phyloP scores from a whole-genome alignment of 2,329 filamentous ascomycete genomes.

The Drechslera avenae region DNA sequence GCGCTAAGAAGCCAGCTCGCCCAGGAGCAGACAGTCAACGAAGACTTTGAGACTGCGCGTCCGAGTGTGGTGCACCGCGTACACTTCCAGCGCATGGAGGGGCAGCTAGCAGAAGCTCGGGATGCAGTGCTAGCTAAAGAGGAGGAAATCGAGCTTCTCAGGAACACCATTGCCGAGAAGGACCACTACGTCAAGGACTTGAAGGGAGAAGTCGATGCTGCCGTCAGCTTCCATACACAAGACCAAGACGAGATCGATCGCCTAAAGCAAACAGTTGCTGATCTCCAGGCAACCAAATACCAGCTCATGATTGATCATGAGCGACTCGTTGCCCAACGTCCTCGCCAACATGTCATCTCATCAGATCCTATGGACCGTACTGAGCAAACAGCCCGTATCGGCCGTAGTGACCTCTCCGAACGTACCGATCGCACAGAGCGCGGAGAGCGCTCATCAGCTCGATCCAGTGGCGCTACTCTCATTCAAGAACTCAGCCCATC shows the following conservation, averaged over 20 bases:
- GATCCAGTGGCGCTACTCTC: conserved; percentile 42
- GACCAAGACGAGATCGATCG: conserved; percentile 36
- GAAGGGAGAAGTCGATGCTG: conserved; percentile 25
- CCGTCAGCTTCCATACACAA: conserved; percentile 19
- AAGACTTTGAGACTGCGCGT: conserved; percentile 38
- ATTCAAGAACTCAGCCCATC: conserved; percentile 30
- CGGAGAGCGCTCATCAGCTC: conserved; percentile 15
- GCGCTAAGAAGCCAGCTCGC: conserved; percentile 31
- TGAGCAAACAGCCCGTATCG: too few species aligned
- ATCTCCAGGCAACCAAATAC: conserved; percentile 36
- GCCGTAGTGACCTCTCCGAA: too few species aligned
- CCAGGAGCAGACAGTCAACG: conserved; percentile 34
- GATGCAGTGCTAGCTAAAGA: conserved; percentile 27
- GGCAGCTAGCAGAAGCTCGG: conserved; percentile 34
- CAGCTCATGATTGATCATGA: conserved; percentile 44
- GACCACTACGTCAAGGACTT: conserved; percentile 26
- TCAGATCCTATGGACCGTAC: conserved; percentile 29
- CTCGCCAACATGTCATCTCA: conserved; percentile 26
- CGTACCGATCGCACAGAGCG: too few species aligned
- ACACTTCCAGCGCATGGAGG: conserved; percentile 43
- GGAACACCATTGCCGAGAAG: conserved; percentile 21
- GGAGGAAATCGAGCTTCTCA: conserved; percentile 28
- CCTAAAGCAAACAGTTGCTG: conserved; percentile 27
- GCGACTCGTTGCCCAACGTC: conserved; percentile 30
- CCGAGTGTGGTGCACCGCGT: conserved; percentile 41